phyloP scores from a whole-genome alignment of 208 protist genomes.

The Acanthamoeba divionensis region DNA sequence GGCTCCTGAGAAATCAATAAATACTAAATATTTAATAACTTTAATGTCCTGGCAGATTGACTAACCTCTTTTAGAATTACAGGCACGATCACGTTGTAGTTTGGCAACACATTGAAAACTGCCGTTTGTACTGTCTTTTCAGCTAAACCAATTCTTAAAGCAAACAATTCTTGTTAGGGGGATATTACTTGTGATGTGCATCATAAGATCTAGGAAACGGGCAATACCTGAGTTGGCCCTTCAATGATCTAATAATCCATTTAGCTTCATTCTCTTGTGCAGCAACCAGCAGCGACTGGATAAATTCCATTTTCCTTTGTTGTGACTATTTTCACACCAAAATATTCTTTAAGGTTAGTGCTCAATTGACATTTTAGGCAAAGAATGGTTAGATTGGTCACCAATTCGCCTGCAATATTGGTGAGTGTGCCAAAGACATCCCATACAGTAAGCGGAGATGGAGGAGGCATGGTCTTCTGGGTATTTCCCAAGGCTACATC shows the following conservation, averaged over 20 bases:
- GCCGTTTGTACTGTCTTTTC: slow-evolving; percentile 92
- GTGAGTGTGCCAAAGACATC: slow-evolving; percentile 88
- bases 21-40: no score
- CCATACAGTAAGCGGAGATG: slow-evolving; percentile 87
- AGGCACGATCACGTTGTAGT: slow-evolving; percentile 78
- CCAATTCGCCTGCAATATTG: slow-evolving; percentile 88
- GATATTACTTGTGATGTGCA: no score
- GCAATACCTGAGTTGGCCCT: slow-evolving; percentile 88
- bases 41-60: no score
- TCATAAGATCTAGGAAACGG: no score
- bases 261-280: slow-evolving; percentile 89
- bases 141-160: slow-evolving; percentile 94
- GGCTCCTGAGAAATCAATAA: neutral
- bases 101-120: slow-evolving; percentile 76
- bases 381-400: slow-evolving; percentile 78
- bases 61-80: slow-evolving; percentile 45
- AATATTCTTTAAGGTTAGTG: neutral
- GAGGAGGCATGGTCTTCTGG: slow-evolving; percentile 84
- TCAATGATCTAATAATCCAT: slow-evolving; percentile 93
- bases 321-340: slow-evolving; percentile 41
- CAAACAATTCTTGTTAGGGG: no score
- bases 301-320: slow-evolving; percentile 87
- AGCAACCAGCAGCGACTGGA: slow-evolving; percentile 90
- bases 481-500: neutral
- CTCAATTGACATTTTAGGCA: neutral